phyloP scores from a whole-genome alignment of 805 yeast species.

The Wickerhamomyces mucosus region DNA sequence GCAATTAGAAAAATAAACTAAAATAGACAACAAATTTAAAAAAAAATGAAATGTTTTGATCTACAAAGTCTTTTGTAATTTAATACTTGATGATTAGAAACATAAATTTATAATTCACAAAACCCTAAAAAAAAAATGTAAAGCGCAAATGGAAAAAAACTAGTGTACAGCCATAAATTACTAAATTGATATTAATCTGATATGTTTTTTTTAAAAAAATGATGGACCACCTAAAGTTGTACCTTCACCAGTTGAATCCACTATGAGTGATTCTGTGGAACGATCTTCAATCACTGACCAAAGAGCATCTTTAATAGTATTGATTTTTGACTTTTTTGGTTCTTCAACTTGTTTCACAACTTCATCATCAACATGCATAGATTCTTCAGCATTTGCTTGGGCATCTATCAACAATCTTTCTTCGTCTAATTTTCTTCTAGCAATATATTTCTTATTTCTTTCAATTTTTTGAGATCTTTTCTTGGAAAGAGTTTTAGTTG shows the following conservation, averaged over 20 bases:
- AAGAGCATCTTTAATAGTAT: conserved; percentile 51
- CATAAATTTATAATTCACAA: no score
- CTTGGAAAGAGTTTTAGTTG: conserved; percentile 59
- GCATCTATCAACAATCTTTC: conserved; percentile 38
- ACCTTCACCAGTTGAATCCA: conserved; percentile 52
- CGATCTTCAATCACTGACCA: conserved; percentile 65
- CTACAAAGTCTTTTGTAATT: no score
- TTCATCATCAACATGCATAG: conserved; percentile 41
- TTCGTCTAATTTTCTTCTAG: conserved; percentile 34
- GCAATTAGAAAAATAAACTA: conserved; percentile 23
- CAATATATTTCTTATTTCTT: conserved; percentile 67
- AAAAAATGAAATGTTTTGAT: no score
- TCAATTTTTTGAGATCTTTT: conserved; percentile 72
- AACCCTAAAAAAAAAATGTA: neutral
- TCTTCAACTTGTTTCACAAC: conserved; percentile 6
- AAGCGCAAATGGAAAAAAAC: conserved; percentile 2
- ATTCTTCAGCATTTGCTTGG: conserved; percentile 35
- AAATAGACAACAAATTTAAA: no score
- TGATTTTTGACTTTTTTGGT: conserved; percentile 24
- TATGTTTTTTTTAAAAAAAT: no score
- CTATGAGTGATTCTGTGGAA: conserved; percentile 34
- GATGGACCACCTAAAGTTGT: conserved; percentile 77
- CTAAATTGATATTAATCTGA: no score
- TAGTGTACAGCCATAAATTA: conserved; percentile 6
- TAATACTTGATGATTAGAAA: no score